Base-by-base conservation (phyloP, 179 eudicot species). In the Dionaea muscipula region DNA sequence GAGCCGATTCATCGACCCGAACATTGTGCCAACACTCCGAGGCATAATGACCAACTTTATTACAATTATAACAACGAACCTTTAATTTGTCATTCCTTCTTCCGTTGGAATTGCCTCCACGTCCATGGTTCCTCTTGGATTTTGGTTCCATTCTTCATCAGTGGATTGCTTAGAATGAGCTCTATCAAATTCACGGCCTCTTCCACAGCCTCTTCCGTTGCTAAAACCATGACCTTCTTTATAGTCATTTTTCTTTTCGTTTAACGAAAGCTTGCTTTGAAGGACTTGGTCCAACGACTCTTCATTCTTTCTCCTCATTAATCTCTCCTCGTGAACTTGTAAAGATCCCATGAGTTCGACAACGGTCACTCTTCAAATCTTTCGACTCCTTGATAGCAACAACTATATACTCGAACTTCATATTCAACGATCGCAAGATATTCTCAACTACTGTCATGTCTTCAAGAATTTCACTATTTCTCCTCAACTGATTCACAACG, bases 51-150 rank as follows among this genome's bases (percentile, higher is more conserved):
- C 26, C 57, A 14, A 33, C 7, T 12, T 28, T 36, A 5, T 31
- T 31, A 33, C 57, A 53, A 28, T 4, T 17, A 22, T 53, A 53
- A 19, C 57, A 53, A 8, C 11, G 19, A 7, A 53, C n/a, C 19
- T 19, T 33, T 43, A 43, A 53, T 14, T 53, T 53, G 19, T 53
- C 57, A 17, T 45, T 16, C n/a, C 16, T 53, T 20, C 44, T 19
- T 27, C 56, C 46, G 0, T 16, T 41, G n/a, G 20, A 0, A 11
- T 3, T 14, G 20, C 20, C 3, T 16, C 0, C 25, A 16, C 2
- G 12, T 1, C 22, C 12, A 16, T 3, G 18, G 12, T 14, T 40
- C 16, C 45, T 40, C 45, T 40, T 4, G 45, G 16, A 40, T 4
- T 40, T 13, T 40, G 45, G 45, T 14, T 40, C 45, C 49, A 5